phyloP scores from a whole-genome alignment of 305 asterid genomes.

The Plantago lanceolata region DNA sequence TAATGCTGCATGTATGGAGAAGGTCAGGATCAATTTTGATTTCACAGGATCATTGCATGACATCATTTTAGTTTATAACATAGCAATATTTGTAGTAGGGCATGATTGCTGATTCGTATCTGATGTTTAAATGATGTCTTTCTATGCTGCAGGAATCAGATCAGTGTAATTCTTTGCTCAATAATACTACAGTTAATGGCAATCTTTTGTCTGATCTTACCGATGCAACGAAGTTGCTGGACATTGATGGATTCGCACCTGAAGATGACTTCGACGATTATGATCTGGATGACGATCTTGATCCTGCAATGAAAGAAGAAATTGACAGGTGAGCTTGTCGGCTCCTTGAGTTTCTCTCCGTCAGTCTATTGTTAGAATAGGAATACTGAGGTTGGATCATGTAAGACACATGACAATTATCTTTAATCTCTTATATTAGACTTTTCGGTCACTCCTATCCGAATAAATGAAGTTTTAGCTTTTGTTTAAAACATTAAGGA shows the following conservation, averaged over 20 bases:
- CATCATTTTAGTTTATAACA: conserved; percentile 11
- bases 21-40: conserved; percentile 36
- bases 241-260: conserved; percentile 46
- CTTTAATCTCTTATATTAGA: too few species aligned
- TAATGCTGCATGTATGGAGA: conserved; percentile 40
- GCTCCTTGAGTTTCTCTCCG: conserved; percentile 21
- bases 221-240: conserved; percentile 42
- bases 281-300: conserved; percentile 79
- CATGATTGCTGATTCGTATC: conserved; percentile 15
- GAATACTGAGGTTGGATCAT: background rate
- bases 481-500: background rate
- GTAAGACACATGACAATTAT: background rate
- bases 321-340: conserved; percentile 71
- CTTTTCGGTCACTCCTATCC: too few species aligned
- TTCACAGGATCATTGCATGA: conserved; percentile 4
- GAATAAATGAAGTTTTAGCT: background rate
- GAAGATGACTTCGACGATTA: conserved; percentile 70
- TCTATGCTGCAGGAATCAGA: conserved; percentile 46
- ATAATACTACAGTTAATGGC: conserved; percentile 32
- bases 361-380: conserved; percentile 8
- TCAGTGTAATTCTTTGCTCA: conserved; percentile 31
- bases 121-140: conserved; percentile 23
- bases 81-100: conserved; percentile 12
- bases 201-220: conserved; percentile 34
- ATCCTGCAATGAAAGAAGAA: conserved; percentile 84